These are phyloP conservation scores for Pythium monospermum DNA, from an alignment of 352 stramenopile genomes.

Conservation along the genomic window DNA sequence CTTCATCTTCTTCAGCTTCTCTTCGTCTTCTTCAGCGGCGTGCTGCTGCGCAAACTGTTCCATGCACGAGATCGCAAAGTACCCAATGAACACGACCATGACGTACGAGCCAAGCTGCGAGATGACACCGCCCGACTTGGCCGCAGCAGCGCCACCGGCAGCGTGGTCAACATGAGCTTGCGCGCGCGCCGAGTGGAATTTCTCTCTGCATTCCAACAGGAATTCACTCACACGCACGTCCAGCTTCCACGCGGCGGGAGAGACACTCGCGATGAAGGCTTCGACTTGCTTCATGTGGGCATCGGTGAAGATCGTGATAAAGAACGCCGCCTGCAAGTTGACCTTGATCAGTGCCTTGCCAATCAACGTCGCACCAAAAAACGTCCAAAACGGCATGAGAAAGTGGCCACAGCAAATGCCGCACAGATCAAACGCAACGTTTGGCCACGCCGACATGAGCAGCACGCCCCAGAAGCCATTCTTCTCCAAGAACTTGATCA, in stretches of 20 bases:
- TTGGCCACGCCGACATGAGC: conserved; percentile 92
- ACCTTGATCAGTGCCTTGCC: conserved; percentile 93
- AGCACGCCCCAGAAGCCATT: conserved; percentile 92
- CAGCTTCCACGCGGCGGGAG: conserved; percentile 66
- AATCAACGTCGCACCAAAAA: conserved; percentile 92
- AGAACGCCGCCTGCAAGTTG: conserved; percentile 87
- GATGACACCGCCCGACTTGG: conserved; percentile 55
- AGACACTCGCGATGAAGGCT: conserved; percentile 75
- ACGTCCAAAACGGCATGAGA: conserved; percentile 94
- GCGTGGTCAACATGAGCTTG: conserved; percentile 57
- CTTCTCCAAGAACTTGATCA: conserved; percentile 89
- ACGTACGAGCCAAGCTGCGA: conserved; percentile 74
- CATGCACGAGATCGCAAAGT: conserved; percentile 89
- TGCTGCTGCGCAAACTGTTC: conserved; percentile 90
- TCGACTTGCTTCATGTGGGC: conserved; percentile 79
- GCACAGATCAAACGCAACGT: conserved; percentile 93
- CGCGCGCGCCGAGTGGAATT: conserved; percentile 76
- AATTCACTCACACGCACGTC: conserved; percentile 82
- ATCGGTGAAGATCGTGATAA: conserved; percentile 90
- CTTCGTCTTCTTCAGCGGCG: conserved; percentile 81
- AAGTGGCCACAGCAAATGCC: conserved; percentile 94
- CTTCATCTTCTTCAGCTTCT: conserved; percentile 76
- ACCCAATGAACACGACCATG: conserved; percentile 86
- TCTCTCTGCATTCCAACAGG: conserved; percentile 79
- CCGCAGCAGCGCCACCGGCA: conserved; percentile 28